Percentiles rank a stretch among this genome's conserved stretches.
These are phyloP conservation scores for Cylindrotheca closterium DNA, from an alignment of 108 stramenopile genomes.

Conservation along the genomic window DNA sequence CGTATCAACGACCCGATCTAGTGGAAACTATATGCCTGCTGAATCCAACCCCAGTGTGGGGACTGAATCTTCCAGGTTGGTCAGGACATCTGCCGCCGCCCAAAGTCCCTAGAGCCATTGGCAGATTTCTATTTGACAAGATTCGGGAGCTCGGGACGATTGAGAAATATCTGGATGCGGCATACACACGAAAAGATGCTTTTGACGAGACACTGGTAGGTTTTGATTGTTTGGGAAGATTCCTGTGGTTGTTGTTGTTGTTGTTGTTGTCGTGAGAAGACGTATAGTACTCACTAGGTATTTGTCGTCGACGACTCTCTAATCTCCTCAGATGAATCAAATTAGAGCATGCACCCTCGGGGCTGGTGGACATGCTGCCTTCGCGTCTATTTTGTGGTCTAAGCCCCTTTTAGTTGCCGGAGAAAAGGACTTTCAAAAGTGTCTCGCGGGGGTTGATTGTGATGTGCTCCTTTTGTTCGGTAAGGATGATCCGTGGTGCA, in stretches of 20 bases:
- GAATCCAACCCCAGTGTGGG: constrained; percentile 90
- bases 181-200: constrained; percentile 51
- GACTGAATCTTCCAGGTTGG: constrained; percentile 81
- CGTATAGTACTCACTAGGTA: too few relatives aligned
- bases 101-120: constrained; percentile 49
- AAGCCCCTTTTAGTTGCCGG: constrained; percentile 38
- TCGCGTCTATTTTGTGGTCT: constrained; percentile 79
- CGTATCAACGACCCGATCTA: constrained; percentile 51
- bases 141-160: constrained; percentile 65
- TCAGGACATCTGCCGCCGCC: constrained; percentile 68
- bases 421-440: constrained; percentile 39
- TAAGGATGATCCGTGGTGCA: constrained; percentile 75
- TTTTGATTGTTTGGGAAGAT: constrained; percentile 1
- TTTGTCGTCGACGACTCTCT: too few relatives aligned
- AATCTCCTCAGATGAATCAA: constrained; percentile 26
- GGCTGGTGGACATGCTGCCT: constrained; percentile 85
- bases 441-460: constrained; percentile 42
- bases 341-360: constrained; percentile 73
- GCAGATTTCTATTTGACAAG: constrained; percentile 63
- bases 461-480: constrained; percentile 78
- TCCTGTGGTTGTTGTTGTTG: background rate
- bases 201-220: constrained; percentile 46
- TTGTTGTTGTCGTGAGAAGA: too few relatives aligned
- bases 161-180: constrained; percentile 55
- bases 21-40: constrained; percentile 53